phyloP scores from a whole-genome alignment of 805 yeast species.

The Candida ipomoeae region DNA sequence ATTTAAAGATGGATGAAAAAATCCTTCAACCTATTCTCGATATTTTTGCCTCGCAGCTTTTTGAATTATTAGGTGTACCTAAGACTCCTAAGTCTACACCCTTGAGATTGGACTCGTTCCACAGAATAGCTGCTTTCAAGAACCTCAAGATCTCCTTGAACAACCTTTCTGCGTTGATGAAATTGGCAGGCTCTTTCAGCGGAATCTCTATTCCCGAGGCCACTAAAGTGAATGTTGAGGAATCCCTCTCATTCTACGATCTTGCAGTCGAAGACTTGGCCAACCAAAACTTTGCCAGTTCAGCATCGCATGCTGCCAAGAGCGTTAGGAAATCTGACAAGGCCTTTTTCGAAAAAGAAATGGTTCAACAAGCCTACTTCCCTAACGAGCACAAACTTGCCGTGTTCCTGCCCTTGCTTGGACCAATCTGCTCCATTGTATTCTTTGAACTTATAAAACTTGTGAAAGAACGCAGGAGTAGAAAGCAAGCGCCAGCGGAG shows the following conservation, averaged over 20 bases:
- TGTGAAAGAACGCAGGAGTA: conserved; percentile 40
- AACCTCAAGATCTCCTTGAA: conserved; percentile 61
- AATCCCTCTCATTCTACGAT: conserved; percentile 43
- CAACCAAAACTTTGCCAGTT: conserved; percentile 24
- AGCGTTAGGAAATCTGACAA: conserved; percentile 59
- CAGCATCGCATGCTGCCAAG: conserved; percentile 40
- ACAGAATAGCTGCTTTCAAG: conserved; percentile 53
- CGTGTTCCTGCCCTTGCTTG: conserved; percentile 83
- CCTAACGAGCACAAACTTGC: conserved; percentile 96
- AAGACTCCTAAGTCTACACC: conserved; percentile 50
- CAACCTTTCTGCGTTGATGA: conserved; percentile 68
- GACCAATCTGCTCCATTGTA: conserved; percentile 74
- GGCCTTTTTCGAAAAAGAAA: conserved; percentile 90
- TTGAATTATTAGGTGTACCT: conserved; percentile 70
- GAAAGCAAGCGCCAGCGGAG: conserved; percentile 11
- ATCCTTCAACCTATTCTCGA: conserved; percentile 59
- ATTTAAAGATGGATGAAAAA: conserved; percentile 29
- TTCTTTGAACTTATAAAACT: conserved; percentile 48
- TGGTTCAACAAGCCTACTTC: conserved; percentile 92
- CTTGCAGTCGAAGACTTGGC: conserved; percentile 30
- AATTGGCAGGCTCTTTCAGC: conserved; percentile 62
- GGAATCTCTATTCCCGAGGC: conserved; percentile 80
- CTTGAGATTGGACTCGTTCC: conserved; percentile 62
- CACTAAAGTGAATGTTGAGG: conserved; percentile 55
- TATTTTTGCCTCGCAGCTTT: conserved; percentile 69